phyloP scores from a whole-genome alignment of 371 early-diverging fungal species.

The Lichtheimia hyalospora region DNA sequence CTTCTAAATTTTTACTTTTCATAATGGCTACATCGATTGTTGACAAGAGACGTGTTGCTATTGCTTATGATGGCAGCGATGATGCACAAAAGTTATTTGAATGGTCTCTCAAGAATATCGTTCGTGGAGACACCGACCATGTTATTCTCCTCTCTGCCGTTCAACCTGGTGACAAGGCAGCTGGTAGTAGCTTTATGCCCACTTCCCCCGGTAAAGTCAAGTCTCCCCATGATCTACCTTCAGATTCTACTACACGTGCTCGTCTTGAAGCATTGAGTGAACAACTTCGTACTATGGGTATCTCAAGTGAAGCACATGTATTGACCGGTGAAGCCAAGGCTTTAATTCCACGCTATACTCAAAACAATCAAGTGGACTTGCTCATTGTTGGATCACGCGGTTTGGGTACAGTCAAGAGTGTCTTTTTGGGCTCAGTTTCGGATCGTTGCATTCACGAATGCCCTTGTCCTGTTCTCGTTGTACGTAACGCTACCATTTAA shows the following conservation, averaged over 20 bases:
- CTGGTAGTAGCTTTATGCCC: slow-evolving; percentile 1
- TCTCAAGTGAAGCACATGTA: slow-evolving; percentile 49
- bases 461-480: slow-evolving; percentile 53
- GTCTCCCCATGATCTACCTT: neutral
- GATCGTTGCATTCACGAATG: slow-evolving; percentile 48
- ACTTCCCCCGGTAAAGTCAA: slow-evolving; percentile 23
- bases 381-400: slow-evolving; percentile 52
- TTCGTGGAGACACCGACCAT: slow-evolving; percentile 45
- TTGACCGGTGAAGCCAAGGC: slow-evolving; percentile 46
- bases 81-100: slow-evolving; percentile 50
- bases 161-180: neutral
- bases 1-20: neutral
- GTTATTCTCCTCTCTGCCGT: slow-evolving; percentile 45
- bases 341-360: slow-evolving; percentile 41
- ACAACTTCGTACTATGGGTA: slow-evolving; percentile 23
- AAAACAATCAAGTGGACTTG: slow-evolving; percentile 42
- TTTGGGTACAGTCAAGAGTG: slow-evolving; percentile 47
- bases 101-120: slow-evolving; percentile 46
- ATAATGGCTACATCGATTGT: slow-evolving; percentile 42
- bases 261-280: slow-evolving; percentile 33
- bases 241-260: slow-evolving; percentile 29
- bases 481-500: slow-evolving; percentile 47
- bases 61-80: slow-evolving; percentile 52
- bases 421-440: slow-evolving; percentile 52
- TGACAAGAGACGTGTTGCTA: slow-evolving; percentile 48